Base-by-base conservation (phyloP, 2,329 filamentous ascomycete genomes). In the Aspergillus pseudoglaucus region DNA sequence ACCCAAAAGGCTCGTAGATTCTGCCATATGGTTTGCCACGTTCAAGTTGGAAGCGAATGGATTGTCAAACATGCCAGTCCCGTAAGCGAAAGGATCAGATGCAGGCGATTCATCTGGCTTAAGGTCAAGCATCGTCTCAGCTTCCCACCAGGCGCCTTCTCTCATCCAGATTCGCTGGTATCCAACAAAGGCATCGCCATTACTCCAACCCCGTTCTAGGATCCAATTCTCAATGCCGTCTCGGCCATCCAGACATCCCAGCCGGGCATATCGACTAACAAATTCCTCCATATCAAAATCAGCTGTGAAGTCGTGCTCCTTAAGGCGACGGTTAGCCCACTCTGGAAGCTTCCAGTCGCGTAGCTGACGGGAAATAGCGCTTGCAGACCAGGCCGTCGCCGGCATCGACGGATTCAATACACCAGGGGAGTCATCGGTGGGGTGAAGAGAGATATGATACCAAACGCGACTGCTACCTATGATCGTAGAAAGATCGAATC, bases 261-360 rank as follows among this genome's bases (percentile, higher is more conserved):
- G 78, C 5, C 81, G 75, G 4, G 83, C 76, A 64, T 96, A 98
- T 40, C 93, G 83, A 57, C 85, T 83, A 17, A 84, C 80, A 59
- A 98, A 97, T 65, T 98, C 93, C 14, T 95, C 88, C 4, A 90
- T 75, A 60, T 98, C 93, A 57, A 97, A 98, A 62, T 98, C 93
- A 1, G 90, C 89, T 0, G 93, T 98, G 68, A 95, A 98, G 64
- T 98, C 93, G 2, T 97, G 81, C 59, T 86, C 83, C 65, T 88
- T 89, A 66, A 90, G 94, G 44, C 93, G 82, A 47, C 91, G 84
- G 64, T 97, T 98, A 1, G 90, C 88, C 93, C 93, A 98, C 67
- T 98, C 93, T 0, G 93, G 87, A 14, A 98, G 75, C 60, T 93
- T 82, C 91, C 93, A 98, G 2, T 90, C 82, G 15, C 93, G 87